A percentile compares a stretch with the other conserved stretches of the same genome.
phyloP scores from a whole-genome alignment of 2,329 filamentous ascomycete species.

The Paraphoma sp. region DNA sequence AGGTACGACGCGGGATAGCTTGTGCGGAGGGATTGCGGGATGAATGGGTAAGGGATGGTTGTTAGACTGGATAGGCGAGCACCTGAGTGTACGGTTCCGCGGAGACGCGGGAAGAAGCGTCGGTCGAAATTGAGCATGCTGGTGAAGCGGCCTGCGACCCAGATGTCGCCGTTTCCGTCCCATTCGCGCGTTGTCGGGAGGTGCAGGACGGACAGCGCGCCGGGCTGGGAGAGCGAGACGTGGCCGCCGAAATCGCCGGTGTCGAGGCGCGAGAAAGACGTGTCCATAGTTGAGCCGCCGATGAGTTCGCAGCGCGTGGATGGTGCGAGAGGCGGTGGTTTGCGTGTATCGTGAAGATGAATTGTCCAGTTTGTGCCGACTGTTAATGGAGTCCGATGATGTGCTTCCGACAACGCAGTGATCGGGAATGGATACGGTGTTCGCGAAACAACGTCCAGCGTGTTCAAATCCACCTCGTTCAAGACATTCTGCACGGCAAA shows the following conservation, averaged over 20 bases:
- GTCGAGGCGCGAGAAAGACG: slow-evolving; percentile 53
- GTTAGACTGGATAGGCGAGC: slow-evolving; percentile 77
- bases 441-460: slow-evolving; percentile 71
- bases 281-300: slow-evolving; percentile 19
- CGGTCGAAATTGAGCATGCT: slow-evolving; percentile 89
- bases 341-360: slow-evolving; percentile 80
- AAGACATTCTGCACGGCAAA: slow-evolving; percentile 80
- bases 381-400: slow-evolving; percentile 74
- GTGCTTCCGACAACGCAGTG: slow-evolving; percentile 76
- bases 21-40: slow-evolving; percentile 67
- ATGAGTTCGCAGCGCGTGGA: slow-evolving; percentile 39
- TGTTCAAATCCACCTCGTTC: slow-evolving; percentile 81
- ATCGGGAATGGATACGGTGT: slow-evolving; percentile 82
- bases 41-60: slow-evolving; percentile 71
- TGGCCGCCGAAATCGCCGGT: slow-evolving; percentile 63
- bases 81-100: slow-evolving; percentile 82
- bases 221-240: slow-evolving; percentile 78
- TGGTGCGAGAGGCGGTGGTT: slow-evolving; percentile 24
- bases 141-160: slow-evolving; percentile 86
- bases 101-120: slow-evolving; percentile 79
- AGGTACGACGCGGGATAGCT: slow-evolving; percentile 59
- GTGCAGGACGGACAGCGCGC: slow-evolving; percentile 83
- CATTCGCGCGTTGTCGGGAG: slow-evolving; percentile 64
- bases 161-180: slow-evolving; percentile 77
- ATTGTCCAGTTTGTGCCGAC: slow-evolving; percentile 83